Conservation (phyloP, 2,329 filamentous ascomycete species). For the Whalleya microplaca region DNA sequence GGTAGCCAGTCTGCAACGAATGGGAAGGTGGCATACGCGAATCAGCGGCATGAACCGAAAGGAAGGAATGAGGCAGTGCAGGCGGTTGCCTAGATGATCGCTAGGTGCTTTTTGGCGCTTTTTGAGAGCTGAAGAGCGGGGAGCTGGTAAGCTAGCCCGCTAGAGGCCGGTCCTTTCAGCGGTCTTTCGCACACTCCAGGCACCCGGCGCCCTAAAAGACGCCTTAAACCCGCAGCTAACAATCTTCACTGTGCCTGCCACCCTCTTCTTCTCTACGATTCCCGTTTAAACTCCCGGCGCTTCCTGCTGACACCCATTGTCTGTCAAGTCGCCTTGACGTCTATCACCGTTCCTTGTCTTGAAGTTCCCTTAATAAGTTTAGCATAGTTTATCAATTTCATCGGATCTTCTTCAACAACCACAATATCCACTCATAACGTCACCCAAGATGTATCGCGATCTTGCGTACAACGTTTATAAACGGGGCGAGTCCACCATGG, state of each 20-base stretch:
- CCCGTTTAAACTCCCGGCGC: background rate
- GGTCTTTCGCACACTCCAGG: background rate
- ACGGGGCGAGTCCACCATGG: slow-evolving; percentile 40
- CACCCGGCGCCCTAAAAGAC: no score
- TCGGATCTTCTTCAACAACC: background rate
- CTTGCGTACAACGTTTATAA: slow-evolving; percentile 40
- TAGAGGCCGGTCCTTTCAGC: background rate
- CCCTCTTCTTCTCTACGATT: background rate
- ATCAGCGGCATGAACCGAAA: no score
- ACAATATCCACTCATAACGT: background rate
- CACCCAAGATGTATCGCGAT: slow-evolving; percentile 38
- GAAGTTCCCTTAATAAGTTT: slow-evolving; percentile 6
- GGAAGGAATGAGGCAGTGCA: no score
- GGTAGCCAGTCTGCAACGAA: no score
- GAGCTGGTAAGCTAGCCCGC: background rate
- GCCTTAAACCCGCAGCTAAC: no score
- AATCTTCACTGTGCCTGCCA: no score
- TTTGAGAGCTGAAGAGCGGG: slow-evolving; percentile 2
- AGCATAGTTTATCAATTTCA: background rate
- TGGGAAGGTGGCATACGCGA: no score
- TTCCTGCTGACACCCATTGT: background rate
- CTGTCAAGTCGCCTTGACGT: background rate
- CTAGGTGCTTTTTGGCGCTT: slow-evolving; percentile 1
- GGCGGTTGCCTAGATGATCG: no score
- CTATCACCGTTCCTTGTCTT: slow-evolving; percentile 9